Evolutionary conservation across 495 filamentous ascomycete genomes (phyloP).

Genomic region (Penicillium herquei): DNA sequence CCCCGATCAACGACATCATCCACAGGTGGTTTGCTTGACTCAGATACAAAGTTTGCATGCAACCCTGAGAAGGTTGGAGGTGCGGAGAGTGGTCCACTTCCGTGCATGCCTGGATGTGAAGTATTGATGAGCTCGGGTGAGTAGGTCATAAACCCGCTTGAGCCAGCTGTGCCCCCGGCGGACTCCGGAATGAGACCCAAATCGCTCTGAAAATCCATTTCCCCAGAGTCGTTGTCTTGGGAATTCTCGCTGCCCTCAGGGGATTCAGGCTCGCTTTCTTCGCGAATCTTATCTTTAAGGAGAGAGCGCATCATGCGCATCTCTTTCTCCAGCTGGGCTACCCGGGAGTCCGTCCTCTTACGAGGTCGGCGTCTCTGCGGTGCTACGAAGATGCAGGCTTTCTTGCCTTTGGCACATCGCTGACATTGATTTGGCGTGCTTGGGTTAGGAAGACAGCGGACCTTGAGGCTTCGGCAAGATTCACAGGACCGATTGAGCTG

Average conservation of each 20-base stretch:
- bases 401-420: constrained; percentile 74
- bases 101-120: constrained; percentile 18
- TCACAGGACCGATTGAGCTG: constrained; percentile 73
- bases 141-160: constrained; percentile 24
- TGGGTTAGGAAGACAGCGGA: constrained; percentile 73
- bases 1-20: constrained; percentile 48
- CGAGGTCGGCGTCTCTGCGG: constrained; percentile 74
- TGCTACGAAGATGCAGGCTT: constrained; percentile 73
- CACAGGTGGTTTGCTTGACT: constrained; percentile 6
- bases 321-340: constrained; percentile 86
- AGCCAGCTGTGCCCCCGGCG: constrained; percentile 20
- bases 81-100: constrained; percentile 13
- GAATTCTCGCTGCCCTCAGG: constrained; percentile 27
- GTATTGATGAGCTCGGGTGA: constrained; percentile 26
- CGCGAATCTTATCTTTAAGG: constrained; percentile 36
- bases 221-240: constrained; percentile 21
- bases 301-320: constrained; percentile 63
- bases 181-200: constrained; percentile 21
- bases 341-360: constrained; percentile 81
- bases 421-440: constrained; percentile 63
- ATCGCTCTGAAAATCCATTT: constrained; percentile 17
- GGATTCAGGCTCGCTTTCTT: constrained; percentile 35
- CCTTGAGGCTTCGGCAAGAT: constrained; percentile 79
- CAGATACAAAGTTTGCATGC: constrained; percentile 16
- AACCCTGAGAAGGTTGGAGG: constrained; percentile 18